phyloP scores from a whole-genome alignment of 1,284 basidiomycete species.

The Hymenochaete sp. region DNA sequence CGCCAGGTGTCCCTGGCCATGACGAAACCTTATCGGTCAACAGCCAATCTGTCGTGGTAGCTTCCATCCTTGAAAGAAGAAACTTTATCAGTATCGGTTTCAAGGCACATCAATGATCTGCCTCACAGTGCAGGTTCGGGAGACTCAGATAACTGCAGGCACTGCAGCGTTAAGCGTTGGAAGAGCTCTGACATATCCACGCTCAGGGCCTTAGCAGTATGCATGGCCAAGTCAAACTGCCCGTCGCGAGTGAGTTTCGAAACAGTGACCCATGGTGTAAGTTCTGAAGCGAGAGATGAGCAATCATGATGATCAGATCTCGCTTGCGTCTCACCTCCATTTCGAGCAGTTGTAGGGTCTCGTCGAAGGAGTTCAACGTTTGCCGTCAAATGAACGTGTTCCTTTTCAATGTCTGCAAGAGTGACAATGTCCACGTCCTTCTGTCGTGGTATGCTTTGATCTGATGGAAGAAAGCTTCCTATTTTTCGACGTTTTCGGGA shows the following conservation, averaged over 20 bases:
- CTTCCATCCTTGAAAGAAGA: conserved; percentile 37
- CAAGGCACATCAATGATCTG: conserved; percentile 13
- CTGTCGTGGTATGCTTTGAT: conserved; percentile 51
- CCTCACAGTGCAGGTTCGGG: conserved; percentile 47
- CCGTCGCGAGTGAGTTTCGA: conserved; percentile 74
- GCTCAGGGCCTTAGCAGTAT: conserved; percentile 64
- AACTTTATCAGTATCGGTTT: conserved; percentile 15
- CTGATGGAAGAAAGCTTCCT: conserved; percentile 71
- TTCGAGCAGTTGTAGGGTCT: conserved; percentile 40
- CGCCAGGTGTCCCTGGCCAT: conserved; percentile 74
- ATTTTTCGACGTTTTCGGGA: conserved; percentile 64
- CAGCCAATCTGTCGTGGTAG: conserved; percentile 70
- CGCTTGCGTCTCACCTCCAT: too few species aligned
- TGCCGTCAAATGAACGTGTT: conserved; percentile 75
- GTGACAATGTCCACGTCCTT: conserved; percentile 72
- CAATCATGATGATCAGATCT: too few species aligned
- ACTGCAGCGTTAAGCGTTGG: conserved; percentile 68
- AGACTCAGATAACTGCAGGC: conserved; percentile 62
- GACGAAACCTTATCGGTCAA: conserved; percentile 71
- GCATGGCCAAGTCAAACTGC: conserved; percentile 74
- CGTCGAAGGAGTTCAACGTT: conserved; percentile 67
- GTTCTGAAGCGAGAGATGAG: conserved; percentile 48
- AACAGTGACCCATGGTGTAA: conserved; percentile 69
- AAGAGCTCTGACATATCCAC: conserved; percentile 89
- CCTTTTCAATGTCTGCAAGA: conserved; percentile 76